These are phyloP conservation scores for Plectosphaerella plurivora DNA, from an alignment of 2,329 filamentous ascomycete species.

Conservation along the genomic window DNA sequence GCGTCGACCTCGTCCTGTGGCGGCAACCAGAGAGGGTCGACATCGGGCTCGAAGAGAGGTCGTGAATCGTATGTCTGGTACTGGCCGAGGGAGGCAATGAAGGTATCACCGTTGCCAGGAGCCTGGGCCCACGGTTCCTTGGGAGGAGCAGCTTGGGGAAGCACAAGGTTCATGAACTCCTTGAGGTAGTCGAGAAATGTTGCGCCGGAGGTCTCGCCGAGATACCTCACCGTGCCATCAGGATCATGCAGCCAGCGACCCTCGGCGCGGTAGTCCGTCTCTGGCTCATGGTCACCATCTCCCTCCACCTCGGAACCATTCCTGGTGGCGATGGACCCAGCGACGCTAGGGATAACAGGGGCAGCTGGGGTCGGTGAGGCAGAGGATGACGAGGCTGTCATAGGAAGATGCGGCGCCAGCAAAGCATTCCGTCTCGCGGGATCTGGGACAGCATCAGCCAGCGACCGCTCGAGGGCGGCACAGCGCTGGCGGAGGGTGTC, in stretches of 20 bases:
- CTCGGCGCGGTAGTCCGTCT: slow-evolving; percentile 18
- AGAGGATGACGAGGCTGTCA: slow-evolving; percentile 14
- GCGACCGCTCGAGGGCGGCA: slow-evolving; percentile 32
- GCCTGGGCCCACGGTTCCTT: slow-evolving; percentile 9
- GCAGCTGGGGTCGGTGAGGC: neutral
- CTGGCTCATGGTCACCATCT: slow-evolving; percentile 7
- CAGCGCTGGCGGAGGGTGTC: slow-evolving; percentile 34
- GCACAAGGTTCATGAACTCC: slow-evolving; percentile 36
- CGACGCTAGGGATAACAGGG: too few species aligned
- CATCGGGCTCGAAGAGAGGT: slow-evolving; percentile 29
- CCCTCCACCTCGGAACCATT: slow-evolving; percentile 1
- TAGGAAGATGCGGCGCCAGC: slow-evolving; percentile 12
- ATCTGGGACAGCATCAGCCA: slow-evolving; percentile 32
- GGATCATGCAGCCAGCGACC: slow-evolving; percentile 39
- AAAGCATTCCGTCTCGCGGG: slow-evolving; percentile 26
- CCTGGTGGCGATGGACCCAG: neutral
- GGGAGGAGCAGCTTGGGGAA: slow-evolving; percentile 23
- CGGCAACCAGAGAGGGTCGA: slow-evolving; percentile 35
- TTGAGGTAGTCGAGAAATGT: slow-evolving; percentile 46
- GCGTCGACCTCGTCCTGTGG: slow-evolving; percentile 26
- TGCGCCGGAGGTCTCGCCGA: slow-evolving; percentile 45
- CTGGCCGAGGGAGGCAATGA: slow-evolving; percentile 35
- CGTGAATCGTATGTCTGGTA: slow-evolving; percentile 44
- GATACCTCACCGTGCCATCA: slow-evolving; percentile 38
- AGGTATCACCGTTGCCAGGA: slow-evolving; percentile 19